A percentile compares a stretch with the other conserved stretches of the same genome.
Conservation (phyloP, 179 eudicot genomes). For the Sideroxylon spinosum region DNA sequence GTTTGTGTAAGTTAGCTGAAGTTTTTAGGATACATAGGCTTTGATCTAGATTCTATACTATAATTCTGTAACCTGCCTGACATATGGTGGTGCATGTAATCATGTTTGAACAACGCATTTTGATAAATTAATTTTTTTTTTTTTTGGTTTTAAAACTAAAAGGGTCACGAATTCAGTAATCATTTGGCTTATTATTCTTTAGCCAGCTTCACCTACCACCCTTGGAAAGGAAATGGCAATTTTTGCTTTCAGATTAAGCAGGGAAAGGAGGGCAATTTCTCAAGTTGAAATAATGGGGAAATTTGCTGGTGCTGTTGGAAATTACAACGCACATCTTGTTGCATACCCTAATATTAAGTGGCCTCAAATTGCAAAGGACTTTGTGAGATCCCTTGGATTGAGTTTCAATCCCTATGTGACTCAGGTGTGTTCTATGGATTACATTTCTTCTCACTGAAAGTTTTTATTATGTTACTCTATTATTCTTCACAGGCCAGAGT, state of each 20-base stretch:
- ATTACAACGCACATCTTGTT: slow-evolving; percentile 85
- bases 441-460: not conserved
- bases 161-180: not conserved
- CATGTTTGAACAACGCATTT: not conserved
- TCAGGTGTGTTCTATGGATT: slow-evolving; percentile 44
- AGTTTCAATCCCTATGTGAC: slow-evolving; percentile 91
- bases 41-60: not conserved
- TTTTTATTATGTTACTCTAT: not conserved
- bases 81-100: not conserved
- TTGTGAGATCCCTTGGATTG: slow-evolving; percentile 81
- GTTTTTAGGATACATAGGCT: not conserved
- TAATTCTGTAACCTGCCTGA: not conserved
- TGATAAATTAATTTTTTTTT: not conserved
- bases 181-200: slow-evolving; percentile 24
- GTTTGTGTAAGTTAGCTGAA: not conserved
- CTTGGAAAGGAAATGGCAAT: slow-evolving; percentile 89
- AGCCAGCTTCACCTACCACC: slow-evolving; percentile 98
- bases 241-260: slow-evolving; percentile 65
- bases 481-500: not conserved
- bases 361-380: slow-evolving; percentile 77
- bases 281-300: slow-evolving; percentile 70
- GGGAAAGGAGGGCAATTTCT: slow-evolving; percentile 55
- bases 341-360: slow-evolving; percentile 85
- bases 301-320: slow-evolving; percentile 97
- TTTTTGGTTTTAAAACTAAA: not conserved